Evolutionary conservation across 2,329 filamentous ascomycete genomes (phyloP).

Genomic region (Stenocarpella maydis): DNA sequence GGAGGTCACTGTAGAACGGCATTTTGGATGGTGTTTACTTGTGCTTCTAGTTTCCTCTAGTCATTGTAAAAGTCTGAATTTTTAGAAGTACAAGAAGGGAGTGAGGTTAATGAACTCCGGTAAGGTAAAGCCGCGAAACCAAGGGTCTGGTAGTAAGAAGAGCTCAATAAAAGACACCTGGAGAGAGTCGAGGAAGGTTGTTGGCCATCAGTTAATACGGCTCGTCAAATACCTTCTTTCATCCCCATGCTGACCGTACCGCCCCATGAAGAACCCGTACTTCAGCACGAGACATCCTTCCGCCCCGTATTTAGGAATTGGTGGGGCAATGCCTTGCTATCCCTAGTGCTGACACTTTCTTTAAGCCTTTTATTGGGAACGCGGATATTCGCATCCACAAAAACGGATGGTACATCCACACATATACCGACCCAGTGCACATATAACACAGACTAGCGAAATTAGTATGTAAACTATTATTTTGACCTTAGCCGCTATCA

Average conservation of each 20-base stretch:
- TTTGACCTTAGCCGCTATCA: no score
- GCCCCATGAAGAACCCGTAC: slow-evolving; percentile 13
- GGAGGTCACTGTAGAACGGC: neutral
- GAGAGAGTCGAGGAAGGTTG: neutral
- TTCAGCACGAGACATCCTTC: slow-evolving; percentile 1
- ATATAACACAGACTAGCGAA: no score
- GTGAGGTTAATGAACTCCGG: neutral
- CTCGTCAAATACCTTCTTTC: slow-evolving; percentile 2
- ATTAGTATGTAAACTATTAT: no score
- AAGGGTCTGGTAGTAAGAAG: neutral
- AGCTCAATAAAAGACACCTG: neutral
- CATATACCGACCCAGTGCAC: no score
- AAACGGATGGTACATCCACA: no score
- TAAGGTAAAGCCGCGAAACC: no score
- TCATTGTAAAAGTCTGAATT: no score
- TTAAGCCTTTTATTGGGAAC: neutral
- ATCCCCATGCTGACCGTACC: neutral
- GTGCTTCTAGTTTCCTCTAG: no score
- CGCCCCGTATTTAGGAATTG: slow-evolving; percentile 4
- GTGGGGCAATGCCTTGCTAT: neutral
- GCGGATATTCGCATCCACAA: no score
- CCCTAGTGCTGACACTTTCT: neutral
- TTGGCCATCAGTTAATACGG: neutral
- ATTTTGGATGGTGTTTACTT: neutral
- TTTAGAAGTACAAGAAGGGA: neutral